Base-by-base conservation (phyloP, 768 basidiomycete genomes). In the Podaxis sp. region DNA sequence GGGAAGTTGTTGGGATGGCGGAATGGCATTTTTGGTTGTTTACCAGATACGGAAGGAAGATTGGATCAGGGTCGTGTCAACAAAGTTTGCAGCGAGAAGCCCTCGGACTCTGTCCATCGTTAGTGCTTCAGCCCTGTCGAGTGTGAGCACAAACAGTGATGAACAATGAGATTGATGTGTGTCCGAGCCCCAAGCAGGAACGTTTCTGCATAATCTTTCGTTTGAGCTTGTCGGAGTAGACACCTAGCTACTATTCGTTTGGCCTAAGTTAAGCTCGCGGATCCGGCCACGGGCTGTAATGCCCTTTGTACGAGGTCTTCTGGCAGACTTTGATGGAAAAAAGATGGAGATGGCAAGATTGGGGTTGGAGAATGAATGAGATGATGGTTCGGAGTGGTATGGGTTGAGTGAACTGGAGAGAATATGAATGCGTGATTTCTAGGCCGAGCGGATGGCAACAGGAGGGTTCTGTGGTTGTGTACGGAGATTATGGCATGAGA, bases 41-140 rank as follows among this genome's bases (percentile, higher is more conserved):
- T 57, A 12, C 42, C 42, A 9, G 56, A 57, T 44, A 22, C 40
- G n/a, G 39, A 44, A 30, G 11, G 42, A 44, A 53, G 15, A 33
- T n/a, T 33, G 26, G 26, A 46, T 57, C 42, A 57, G 56, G 40
- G 56, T 46, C 26, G 36, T 57, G 55, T 44, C 22, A 40, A 49
- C n/a, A n/a, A 6, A 19, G 48, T n/a, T 49, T 49, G 19, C 19
- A 5, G 22, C 9, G 9, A 49, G 42, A 44, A 44, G 42, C 48
- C 48, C 48, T 49, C 48, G 46, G 46, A n/a, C n/a, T 24, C 6
- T 24, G 46, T 22, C n/a, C 9, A 9, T 17, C n/a, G 3, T 33
- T 9, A n/a, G 17, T 0, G 40, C 17, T 42, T 42, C 13, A 42
- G 17, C 13, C 12, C 5, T 42, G 40, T 42, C 40, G 48, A 49